Percentiles rank a stretch among this genome's conserved stretches.
phyloP scores from a whole-genome alignment of 164 flowering plant genomes.

The Macadamia tetraphylla region DNA sequence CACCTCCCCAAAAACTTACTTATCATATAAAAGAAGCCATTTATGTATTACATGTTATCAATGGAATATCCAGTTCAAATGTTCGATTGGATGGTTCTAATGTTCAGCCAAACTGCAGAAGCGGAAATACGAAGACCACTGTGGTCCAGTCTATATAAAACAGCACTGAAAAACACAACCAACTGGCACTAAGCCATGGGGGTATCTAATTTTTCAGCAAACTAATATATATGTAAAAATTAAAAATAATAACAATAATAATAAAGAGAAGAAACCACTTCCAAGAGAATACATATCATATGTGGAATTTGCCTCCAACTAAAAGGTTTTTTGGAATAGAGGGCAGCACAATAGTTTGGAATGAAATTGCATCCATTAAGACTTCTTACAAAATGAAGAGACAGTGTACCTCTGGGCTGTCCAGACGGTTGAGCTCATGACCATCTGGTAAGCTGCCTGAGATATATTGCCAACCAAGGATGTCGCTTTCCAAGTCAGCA shows the following conservation, averaged over 20 bases:
- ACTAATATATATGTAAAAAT: too few species aligned
- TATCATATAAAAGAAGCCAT: too few species aligned
- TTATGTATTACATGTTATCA: too few species aligned
- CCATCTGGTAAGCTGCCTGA: constrained; percentile 98
- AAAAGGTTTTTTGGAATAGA: not conserved
- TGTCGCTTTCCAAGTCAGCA: constrained; percentile 90
- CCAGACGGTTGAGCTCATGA: constrained; percentile 80
- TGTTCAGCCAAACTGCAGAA: too few species aligned
- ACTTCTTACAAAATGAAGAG: not conserved
- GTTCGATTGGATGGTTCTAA: too few species aligned
- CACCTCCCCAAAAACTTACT: too few species aligned
- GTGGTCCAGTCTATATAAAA: too few species aligned
- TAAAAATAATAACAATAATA: not conserved
- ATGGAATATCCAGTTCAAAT: too few species aligned
- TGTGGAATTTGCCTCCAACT: not conserved
- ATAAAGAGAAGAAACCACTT: not conserved
- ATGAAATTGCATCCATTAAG: not conserved
- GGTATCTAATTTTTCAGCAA: too few species aligned
- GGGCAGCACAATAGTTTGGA: not conserved
- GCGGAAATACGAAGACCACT: too few species aligned
- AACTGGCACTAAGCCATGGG: too few species aligned
- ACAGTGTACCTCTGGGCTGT: constrained; percentile 63
- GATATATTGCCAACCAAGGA: constrained; percentile 97
- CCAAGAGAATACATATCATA: not conserved
- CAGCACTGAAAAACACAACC: too few species aligned